These are phyloP conservation scores for Tolypocladium inflatum DNA, from an alignment of 2,329 filamentous ascomycete genomes.

Conservation along the genomic window DNA sequence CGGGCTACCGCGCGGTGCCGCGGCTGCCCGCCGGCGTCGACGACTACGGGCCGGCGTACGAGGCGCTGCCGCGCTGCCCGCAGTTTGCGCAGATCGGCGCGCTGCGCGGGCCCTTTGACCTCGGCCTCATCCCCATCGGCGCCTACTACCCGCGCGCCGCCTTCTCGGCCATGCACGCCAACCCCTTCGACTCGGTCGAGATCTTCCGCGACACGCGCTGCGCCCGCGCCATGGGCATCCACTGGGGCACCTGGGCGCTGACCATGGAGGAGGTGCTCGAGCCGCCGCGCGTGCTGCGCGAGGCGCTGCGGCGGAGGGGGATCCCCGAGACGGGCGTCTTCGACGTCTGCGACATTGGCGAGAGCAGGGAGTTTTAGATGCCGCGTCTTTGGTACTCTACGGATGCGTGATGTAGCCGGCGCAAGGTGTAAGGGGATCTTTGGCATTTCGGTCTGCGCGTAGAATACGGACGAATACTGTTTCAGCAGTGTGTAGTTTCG, in stretches of 20 bases:
- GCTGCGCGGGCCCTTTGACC: conserved; percentile 74
- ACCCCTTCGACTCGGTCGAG: conserved; percentile 79
- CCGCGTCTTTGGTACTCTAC: too few relatives aligned
- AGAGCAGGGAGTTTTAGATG: conserved; percentile 63
- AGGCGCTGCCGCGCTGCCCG: conserved; percentile 63
- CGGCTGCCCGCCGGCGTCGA: conserved; percentile 49
- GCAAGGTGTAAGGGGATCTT: background rate
- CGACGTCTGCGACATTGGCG: conserved; percentile 76
- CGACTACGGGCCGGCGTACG: conserved; percentile 61
- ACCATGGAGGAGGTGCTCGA: conserved; percentile 80
- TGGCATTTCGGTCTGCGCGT: too few relatives aligned
- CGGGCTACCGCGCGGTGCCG: conserved; percentile 76
- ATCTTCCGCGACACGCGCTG: conserved; percentile 83
- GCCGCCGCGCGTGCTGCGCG: conserved; percentile 62
- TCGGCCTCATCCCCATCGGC: conserved; percentile 88
- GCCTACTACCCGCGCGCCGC: conserved; percentile 67
- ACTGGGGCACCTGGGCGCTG: conserved; percentile 87
- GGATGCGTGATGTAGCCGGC: background rate
- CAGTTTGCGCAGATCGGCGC: conserved; percentile 79
- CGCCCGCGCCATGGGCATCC: conserved; percentile 70
- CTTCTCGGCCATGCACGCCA: conserved; percentile 76
- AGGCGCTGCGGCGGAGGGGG: conserved; percentile 59
- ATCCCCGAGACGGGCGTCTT: conserved; percentile 65
- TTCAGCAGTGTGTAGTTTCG: too few relatives aligned
- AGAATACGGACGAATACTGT: too few relatives aligned